Evolutionary conservation across 2,329 filamentous ascomycete genomes (phyloP), one percentile per base, ranked within the genome.

Genomic region (Ophiostoma angusticollis): DNA sequence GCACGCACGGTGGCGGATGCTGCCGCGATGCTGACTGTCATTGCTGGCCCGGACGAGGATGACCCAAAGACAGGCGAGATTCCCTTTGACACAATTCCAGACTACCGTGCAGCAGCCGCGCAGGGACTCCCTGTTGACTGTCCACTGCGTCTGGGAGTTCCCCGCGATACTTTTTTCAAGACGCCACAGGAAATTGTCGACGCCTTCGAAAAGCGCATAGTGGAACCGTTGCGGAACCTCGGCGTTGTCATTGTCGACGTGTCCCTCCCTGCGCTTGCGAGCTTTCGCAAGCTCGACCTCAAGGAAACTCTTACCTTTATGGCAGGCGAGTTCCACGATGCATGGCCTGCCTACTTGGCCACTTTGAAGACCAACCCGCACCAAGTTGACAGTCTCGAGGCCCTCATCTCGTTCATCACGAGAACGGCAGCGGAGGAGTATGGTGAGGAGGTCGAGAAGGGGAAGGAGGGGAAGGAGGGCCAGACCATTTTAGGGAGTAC

Each of bases 41-140:
- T 85, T 27, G 70, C 72, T 4, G 78, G 79, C 0, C 50, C 60
- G 2, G 76, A 80, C 0, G 57, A 63, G 3, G 78, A 63, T 3
- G 78, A 84, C 52, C 77, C 80, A 49, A 77, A 78, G 51, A 84
- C 78, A 0, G 54, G 60, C 1, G 68, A 67, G 0, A 78, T 75
- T 21, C 79, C 78, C 0, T 70, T 62, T 43, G 59, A 62, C 8
- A n/a, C 6, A 11, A 16, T 40, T 4, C 38, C 43, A 1, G 39
- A 45, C 27, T 45, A 45, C 37, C 33, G 17, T 13, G 27, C 23
- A 2, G 34, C 37, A 0, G 64, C 65, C 0, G 59, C 81, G 0
- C 44, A 56, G 9, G 74, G 72, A 7, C 71, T 70, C 9, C 13
- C 18, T n/a, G n/a, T n/a, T n/a, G n/a, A 72, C 77, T 50, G 12